These are phyloP conservation scores for Termitomyces sp. DNA, from an alignment of 768 basidiomycete genomes.

Conservation along the genomic window DNA sequence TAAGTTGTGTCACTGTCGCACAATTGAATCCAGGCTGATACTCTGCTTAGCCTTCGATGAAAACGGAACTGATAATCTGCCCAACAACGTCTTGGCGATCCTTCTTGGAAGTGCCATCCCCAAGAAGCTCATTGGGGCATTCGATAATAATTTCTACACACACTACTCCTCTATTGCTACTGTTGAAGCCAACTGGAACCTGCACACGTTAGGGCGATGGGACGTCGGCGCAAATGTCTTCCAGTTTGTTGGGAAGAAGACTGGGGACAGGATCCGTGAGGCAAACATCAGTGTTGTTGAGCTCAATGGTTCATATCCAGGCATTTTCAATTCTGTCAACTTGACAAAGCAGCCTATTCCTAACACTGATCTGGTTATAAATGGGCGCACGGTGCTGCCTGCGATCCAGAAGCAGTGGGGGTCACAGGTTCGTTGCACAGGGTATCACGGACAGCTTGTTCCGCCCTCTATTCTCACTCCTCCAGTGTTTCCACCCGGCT, in stretches of 20 bases:
- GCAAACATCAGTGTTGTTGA: constrained; percentile 6
- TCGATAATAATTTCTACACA: constrained; percentile 53
- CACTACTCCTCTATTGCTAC: constrained; percentile 59
- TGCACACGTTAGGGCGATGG: constrained; percentile 53
- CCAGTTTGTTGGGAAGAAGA: constrained; percentile 42
- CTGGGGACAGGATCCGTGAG: constrained; percentile 35
- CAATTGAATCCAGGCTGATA: background rate
- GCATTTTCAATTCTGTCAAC: constrained; percentile 19
- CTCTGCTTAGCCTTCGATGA: constrained; percentile 48
- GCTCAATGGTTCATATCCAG: constrained; percentile 25
- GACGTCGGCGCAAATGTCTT: constrained; percentile 45
- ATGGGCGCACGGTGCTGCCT: constrained; percentile 21
- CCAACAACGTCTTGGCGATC: constrained; percentile 45
- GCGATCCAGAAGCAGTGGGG: constrained; percentile 21
- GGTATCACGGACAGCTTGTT: constrained; percentile 18
- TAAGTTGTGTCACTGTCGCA: background rate
- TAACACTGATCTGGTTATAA: constrained; percentile 22
- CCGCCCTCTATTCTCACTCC: constrained; percentile 4
- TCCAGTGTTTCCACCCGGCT: constrained; percentile 7
- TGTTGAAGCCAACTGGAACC: constrained; percentile 58
- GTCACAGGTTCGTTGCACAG: constrained; percentile 20
- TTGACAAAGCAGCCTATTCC: constrained; percentile 18
- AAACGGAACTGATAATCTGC: constrained; percentile 33
- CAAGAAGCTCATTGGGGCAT: constrained; percentile 33
- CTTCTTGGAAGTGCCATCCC: constrained; percentile 45